phyloP scores from a whole-genome alignment of 2,329 filamentous ascomycete species.

The Arachnomyces sp. region DNA sequence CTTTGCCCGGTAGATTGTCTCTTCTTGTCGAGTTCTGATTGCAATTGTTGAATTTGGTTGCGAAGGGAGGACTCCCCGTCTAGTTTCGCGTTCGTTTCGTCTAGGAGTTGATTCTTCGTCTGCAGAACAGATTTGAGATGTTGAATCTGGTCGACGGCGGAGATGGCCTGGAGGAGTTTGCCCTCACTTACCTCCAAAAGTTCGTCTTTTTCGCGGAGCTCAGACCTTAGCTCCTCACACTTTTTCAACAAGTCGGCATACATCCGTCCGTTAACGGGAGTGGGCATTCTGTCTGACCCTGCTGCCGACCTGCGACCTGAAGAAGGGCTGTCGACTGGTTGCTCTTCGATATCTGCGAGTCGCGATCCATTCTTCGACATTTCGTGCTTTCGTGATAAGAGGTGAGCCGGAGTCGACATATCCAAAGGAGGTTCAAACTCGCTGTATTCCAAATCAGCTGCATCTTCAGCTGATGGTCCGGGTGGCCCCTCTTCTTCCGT shows the following conservation, averaged over 20 bases:
- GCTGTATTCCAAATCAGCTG: slow-evolving; percentile 30
- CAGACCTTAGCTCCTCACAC: slow-evolving; percentile 6
- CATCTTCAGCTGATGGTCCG: slow-evolving; percentile 21
- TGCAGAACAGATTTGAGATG: slow-evolving; percentile 32
- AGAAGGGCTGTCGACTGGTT: no score
- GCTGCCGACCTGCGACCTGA: no score
- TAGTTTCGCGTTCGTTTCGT: slow-evolving; percentile 15
- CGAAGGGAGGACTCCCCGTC: slow-evolving; percentile 19
- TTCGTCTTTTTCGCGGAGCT: slow-evolving; percentile 6
- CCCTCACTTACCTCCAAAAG: slow-evolving; percentile 16
- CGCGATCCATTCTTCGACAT: no score
- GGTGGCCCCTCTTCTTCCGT: slow-evolving; percentile 13
- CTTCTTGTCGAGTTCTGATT: slow-evolving; percentile 21
- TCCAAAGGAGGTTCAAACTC: slow-evolving; percentile 36
- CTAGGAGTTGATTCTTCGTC: slow-evolving; percentile 21
- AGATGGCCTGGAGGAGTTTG: slow-evolving; percentile 27
- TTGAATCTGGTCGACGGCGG: slow-evolving; percentile 30
- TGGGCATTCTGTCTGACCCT: no score
- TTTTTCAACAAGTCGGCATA: slow-evolving; percentile 3
- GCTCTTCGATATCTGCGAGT: no score
- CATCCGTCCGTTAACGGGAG: no score
- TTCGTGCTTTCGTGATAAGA: slow-evolving; percentile 19
- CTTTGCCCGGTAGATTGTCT: slow-evolving; percentile 1
- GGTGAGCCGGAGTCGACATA: slow-evolving; percentile 36
- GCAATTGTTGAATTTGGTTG: slow-evolving; percentile 23